Conservation (phyloP, 2,329 filamentous ascomycete genomes). For the Dothiorella sarmentorum region DNA sequence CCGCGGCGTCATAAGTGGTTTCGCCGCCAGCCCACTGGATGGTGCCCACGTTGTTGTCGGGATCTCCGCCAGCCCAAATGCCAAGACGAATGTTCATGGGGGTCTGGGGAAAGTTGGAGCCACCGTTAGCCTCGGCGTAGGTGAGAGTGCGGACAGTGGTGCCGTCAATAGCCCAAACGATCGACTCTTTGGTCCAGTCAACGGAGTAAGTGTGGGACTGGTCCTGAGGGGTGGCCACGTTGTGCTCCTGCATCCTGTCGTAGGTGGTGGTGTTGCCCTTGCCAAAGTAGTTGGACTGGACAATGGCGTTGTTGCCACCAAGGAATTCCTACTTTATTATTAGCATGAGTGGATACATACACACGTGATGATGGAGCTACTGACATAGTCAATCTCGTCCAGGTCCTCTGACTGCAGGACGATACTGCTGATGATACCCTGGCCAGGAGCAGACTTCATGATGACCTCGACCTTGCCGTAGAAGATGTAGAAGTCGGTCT, state of each 20-base stretch:
- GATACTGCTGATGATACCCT: conserved; percentile 75
- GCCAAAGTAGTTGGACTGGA: conserved; percentile 73
- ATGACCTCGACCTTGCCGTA: conserved; percentile 75
- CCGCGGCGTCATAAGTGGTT: conserved; percentile 44
- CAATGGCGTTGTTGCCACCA: conserved; percentile 61
- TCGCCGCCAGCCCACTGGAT: conserved; percentile 65
- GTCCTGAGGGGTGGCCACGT: conserved; percentile 56
- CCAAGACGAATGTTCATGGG: conserved; percentile 59
- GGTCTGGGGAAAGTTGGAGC: conserved; percentile 68
- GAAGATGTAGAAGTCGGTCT: conserved; percentile 81
- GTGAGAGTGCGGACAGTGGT: conserved; percentile 60
- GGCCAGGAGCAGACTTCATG: conserved; percentile 71
- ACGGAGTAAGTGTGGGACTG: conserved; percentile 66
- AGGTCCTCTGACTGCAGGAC: conserved; percentile 81
- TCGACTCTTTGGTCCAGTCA: conserved; percentile 64
- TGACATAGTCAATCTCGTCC: conserved; percentile 75
- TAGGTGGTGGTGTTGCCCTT: conserved; percentile 68
- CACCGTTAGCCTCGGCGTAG: conserved; percentile 55
- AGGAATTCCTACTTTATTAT: conserved; percentile 59
- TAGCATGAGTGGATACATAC: neutral
- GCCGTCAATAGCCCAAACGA: conserved; percentile 70
- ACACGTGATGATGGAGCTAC: neutral
- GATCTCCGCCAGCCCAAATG: conserved; percentile 49
- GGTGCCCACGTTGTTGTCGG: conserved; percentile 51
- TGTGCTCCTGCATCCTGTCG: conserved; percentile 64